These are phyloP conservation scores for Spirogloea muscicola DNA, from an alignment of 139 green algal species.

Conservation along the genomic window DNA sequence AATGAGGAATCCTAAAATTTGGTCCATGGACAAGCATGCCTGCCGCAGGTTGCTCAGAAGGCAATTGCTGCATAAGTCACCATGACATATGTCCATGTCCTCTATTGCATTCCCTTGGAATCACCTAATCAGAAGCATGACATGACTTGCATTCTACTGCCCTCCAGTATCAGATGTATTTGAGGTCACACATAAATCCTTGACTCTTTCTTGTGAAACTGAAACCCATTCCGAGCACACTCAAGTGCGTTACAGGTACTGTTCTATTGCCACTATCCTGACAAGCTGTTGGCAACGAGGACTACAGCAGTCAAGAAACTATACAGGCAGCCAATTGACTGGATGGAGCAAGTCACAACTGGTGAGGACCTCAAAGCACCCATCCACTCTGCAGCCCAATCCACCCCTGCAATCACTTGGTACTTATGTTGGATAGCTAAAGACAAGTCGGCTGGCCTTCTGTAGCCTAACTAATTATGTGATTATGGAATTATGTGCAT, in stretches of 20 bases:
- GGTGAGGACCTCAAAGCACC: not conserved
- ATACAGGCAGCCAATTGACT: slow-evolving; percentile 74
- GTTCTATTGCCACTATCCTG: slow-evolving; percentile 99
- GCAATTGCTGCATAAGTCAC: not conserved
- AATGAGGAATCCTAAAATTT: not conserved
- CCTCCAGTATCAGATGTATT: no score
- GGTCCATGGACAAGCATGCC: not conserved
- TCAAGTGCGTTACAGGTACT: slow-evolving; percentile 70
- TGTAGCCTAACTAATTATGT: not conserved
- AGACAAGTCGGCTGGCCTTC: not conserved
- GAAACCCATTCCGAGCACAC: no score
- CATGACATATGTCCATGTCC: slow-evolving; percentile 67
- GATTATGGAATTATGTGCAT: not conserved
- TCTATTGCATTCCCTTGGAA: slow-evolving; percentile 24
- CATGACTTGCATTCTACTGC: no score
- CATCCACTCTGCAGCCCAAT: not conserved
- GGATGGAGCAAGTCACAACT: slow-evolving; percentile 77
- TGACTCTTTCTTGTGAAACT: no score
- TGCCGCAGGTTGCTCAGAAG: not conserved
- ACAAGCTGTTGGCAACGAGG: slow-evolving; percentile 75
- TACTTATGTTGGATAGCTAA: not conserved
- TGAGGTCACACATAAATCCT: no score
- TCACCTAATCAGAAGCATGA: not conserved
- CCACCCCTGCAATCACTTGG: not conserved
- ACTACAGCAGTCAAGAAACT: slow-evolving; percentile 49